Evolutionary conservation across 2,329 filamentous ascomycete genomes (phyloP), one percentile per base, ranked within the genome.

Genomic region (Cladosporium phlei): DNA sequence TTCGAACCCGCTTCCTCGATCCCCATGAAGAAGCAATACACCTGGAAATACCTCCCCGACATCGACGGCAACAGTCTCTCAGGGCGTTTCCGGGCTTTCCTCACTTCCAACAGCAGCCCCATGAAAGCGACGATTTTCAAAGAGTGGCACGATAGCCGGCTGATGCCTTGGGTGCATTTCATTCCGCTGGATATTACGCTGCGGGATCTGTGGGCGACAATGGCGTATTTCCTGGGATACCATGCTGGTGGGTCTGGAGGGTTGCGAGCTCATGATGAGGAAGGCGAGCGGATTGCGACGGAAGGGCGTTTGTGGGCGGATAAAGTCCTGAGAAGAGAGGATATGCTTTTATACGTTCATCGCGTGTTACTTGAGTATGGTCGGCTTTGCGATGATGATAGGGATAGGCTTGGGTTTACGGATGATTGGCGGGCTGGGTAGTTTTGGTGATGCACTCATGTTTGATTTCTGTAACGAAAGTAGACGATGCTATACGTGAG

Each of bases 31-130:
- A 52, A 70, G n/a, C 66, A 69, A 51, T 75, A 69, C 55, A 47
- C 56, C 2, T 69, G 73, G 66, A 89, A 88, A 62, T 86, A 78
- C 59, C 70, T 90, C 2, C 79, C 83, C 0, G 86, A 91, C 60
- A 75, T 90, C 44, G 86, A 91, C 62, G 86, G 86, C 1, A 80
- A 81, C 52, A 62, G 58, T 12, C 67, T 66, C 55, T 62, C 57
- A 3, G 66, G 64, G 6, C 60, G 66, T 8, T 68, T 65, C 46
- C 59, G 60, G 9, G 58, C 55, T 0, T 59, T 61, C 32, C 43
- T 61, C 3, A 40, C 51, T 1, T 52, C 47, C 9, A 59, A 57
- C 9, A 59, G 57, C 6, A 40, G 55, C n/a, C 56, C 56, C 2
- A 53, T 67, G 37, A 67, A 67, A 48, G 61, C 62, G 33, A 65